Base-by-base conservation (phyloP, 83 land plant genomes). In the Thuja plicata region DNA sequence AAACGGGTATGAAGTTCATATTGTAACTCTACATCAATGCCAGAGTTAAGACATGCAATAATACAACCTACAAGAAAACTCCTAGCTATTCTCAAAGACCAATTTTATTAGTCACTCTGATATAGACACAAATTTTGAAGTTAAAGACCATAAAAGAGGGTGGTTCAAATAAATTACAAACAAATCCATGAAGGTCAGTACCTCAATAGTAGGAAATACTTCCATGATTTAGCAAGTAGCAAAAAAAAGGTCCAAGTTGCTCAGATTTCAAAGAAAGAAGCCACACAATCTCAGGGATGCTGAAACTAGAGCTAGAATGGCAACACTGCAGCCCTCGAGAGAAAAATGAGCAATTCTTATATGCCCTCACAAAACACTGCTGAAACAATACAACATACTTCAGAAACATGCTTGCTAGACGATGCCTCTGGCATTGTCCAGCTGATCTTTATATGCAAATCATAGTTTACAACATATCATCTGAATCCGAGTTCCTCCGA, bases 231-330 rank as follows among this genome's bases (percentile, higher is more conserved):
- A 48, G 52, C 85, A 83, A 30, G 37, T 46, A n/a, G 27, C 50
- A n/a, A n/a, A 80, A 4, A 38, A 45, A 48, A 43, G 19, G 43
- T 45, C 54, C 85, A 45, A 83, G 55, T 46, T 48, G 86, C n/a
- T 43, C 50, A 81, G 24, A 43, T 81, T 84, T 30, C 86, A 43
- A 50, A 84, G 55, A 84, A 82, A 82, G 86, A 84, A 84, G 86
- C 57, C 54, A 84, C 55, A 13, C 86, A 48, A 84, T 84, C 57
- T 84, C 57, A n/a, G 86, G 86, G 35, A 84, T 84, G 86, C 79
- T 81, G 50, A 17, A 50, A 46, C n/a, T 48, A 35, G 86, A 84
- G 15, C 15, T 32, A 48, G 17, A 83, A 83, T 83, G 54, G 34
- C 85, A 45, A 45, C 46, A 46, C 55, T 48, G 52, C 85, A 83